These are phyloP conservation scores for Phycomyces nitens DNA, from an alignment of 192 early-diverging fungal genomes.

Conservation along the genomic window DNA sequence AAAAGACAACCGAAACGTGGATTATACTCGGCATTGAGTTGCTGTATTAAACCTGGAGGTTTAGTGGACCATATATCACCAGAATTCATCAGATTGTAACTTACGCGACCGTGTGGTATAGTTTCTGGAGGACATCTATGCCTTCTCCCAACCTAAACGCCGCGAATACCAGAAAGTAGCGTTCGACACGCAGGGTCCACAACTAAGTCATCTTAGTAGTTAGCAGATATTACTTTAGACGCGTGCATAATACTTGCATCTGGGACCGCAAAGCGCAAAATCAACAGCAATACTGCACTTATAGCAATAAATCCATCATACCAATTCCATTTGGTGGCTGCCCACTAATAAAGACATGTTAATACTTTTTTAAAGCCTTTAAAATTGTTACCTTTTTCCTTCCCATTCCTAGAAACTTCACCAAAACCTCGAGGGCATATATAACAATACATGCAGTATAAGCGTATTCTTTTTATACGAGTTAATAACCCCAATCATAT, in stretches of 20 bases:
- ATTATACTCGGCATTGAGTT: conserved; percentile 32
- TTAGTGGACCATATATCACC: background rate
- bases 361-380: background rate
- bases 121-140: conserved; percentile 22
- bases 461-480: conserved; percentile 26
- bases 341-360: conserved; percentile 18
- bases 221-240: background rate
- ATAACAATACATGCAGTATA: conserved; percentile 38
- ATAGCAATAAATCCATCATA: conserved; percentile 28
- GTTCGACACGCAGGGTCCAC: conserved; percentile 30
- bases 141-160: conserved; percentile 30
- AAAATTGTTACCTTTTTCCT: conserved; percentile 32
- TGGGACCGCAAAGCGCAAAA: conserved; percentile 22
- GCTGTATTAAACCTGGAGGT: background rate
- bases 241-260: background rate
- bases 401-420: conserved; percentile 45
- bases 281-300: conserved; percentile 15
- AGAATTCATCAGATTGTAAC: too few relatives aligned
- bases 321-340: conserved; percentile 32
- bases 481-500: background rate
- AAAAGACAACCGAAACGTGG: conserved; percentile 32
- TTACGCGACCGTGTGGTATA: conserved; percentile 33
- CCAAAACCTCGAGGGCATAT: conserved; percentile 41
- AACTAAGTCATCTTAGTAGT: background rate
- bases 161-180: conserved; percentile 29